These are phyloP conservation scores for Cenchrus purpureus DNA, from an alignment of 176 grass and related monocot species.

Conservation along the genomic window DNA sequence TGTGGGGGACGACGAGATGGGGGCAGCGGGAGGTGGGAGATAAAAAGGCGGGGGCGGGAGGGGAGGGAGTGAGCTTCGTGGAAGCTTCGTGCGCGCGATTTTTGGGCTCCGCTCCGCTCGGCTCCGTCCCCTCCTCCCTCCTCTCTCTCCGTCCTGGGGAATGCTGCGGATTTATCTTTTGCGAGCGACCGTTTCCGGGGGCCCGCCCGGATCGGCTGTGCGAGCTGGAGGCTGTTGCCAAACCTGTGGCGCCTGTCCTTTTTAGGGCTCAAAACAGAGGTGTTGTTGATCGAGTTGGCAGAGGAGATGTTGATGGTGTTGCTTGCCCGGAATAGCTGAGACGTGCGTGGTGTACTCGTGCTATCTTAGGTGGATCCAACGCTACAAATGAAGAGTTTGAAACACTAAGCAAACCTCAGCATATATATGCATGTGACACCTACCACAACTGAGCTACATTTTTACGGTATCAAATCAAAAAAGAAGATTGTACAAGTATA, in stretches of 20 bases:
- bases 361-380: too few relatives aligned
- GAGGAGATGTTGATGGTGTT: not conserved
- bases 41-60: conserved; percentile 42
- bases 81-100: conserved; percentile 33
- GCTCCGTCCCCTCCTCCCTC: not conserved
- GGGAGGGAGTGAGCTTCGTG: conserved; percentile 60
- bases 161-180: conserved; percentile 16
- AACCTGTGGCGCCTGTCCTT: not conserved
- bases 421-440: too few relatives aligned
- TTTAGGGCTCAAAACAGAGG: not conserved
- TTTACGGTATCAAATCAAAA: too few relatives aligned
- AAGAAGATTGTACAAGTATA: too few relatives aligned
- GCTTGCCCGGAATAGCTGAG: not conserved
- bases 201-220: conserved; percentile 26
- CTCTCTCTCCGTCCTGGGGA: not conserved
- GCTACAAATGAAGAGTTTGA: too few relatives aligned
- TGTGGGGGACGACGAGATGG: not conserved
- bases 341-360: not conserved
- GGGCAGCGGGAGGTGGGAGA: not conserved
- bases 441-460: too few relatives aligned
- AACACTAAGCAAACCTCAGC: too few relatives aligned
- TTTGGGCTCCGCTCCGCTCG: not conserved
- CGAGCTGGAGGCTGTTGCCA: not conserved
- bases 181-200: conserved; percentile 10
- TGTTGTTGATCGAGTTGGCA: not conserved